These are phyloP conservation scores for Glycyrrhiza uralensis DNA, from an alignment of 306 rosid species.

Conservation along the genomic window DNA sequence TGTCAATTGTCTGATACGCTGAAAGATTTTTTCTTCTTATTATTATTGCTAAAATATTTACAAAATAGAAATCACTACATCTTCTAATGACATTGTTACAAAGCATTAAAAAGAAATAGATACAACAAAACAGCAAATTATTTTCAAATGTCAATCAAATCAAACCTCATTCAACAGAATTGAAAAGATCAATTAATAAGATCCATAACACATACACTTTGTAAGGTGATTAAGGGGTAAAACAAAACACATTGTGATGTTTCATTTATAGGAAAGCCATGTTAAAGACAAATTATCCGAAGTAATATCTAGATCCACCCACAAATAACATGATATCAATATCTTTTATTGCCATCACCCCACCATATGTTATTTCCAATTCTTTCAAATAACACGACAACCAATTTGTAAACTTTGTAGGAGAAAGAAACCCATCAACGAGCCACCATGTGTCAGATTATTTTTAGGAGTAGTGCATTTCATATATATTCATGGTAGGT, in stretches of 20 bases:
- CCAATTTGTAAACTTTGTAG: background rate
- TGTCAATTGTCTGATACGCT: constrained; percentile 16
- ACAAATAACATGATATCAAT: background rate
- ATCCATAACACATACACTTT: background rate
- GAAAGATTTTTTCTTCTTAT: background rate
- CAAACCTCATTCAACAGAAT: background rate
- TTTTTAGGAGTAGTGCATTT: background rate
- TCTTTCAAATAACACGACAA: constrained; percentile 9
- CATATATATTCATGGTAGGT: constrained; percentile 2
- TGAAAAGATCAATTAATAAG: background rate
- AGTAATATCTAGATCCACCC: background rate
- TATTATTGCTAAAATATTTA: background rate
- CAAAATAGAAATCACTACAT: background rate
- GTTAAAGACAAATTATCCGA: background rate
- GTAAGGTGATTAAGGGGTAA: constrained; percentile 2
- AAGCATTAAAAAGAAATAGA: background rate
- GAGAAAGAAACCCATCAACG: background rate
- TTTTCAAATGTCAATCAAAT: background rate
- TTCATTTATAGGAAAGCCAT: background rate
- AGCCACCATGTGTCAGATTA: background rate
- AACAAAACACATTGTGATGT: background rate
- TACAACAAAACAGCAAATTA: background rate
- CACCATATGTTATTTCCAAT: background rate
- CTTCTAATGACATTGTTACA: background rate
- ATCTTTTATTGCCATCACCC: background rate